Evolutionary conservation across 495 filamentous ascomycete species (phyloP).

Genomic region (Neohortaea acidophila): DNA sequence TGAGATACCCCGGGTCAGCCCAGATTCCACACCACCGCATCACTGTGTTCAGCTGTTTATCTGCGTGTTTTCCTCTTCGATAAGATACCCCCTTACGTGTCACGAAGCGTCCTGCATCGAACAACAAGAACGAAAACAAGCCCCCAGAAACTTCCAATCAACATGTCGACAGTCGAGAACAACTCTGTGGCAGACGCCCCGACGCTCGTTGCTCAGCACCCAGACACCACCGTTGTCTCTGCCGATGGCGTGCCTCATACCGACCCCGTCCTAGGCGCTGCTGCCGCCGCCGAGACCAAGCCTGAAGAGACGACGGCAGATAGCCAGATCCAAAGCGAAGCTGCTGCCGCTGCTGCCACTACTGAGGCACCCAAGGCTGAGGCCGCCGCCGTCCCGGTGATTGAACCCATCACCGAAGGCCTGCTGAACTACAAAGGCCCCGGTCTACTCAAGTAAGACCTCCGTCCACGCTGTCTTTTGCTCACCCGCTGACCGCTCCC

Average conservation of each 20-base stretch:
- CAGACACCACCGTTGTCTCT: conserved; percentile 2
- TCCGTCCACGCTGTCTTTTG: no score
- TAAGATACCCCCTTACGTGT: background rate
- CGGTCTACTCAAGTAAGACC: conserved; percentile 76
- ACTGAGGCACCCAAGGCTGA: conserved; percentile 28
- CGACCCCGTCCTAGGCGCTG: conserved; percentile 5
- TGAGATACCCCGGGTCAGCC: conserved; percentile 1
- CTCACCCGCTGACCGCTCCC: background rate
- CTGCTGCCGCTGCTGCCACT: conserved; percentile 1
- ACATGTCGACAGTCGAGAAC: conserved; percentile 39
- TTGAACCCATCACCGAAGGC: conserved; percentile 57
- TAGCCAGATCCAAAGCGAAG: background rate
- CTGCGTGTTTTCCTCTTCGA: background rate
- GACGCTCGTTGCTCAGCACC: conserved; percentile 2
- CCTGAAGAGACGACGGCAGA: conserved; percentile 16
- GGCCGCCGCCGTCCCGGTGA: conserved; percentile 39
- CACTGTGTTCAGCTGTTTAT: background rate
- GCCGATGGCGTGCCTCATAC: conserved; percentile 1
- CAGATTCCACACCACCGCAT: no score
- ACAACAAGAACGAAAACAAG: no score
- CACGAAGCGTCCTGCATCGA: background rate
- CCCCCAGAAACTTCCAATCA: no score
- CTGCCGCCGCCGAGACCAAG: conserved; percentile 31
- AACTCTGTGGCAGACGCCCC: conserved; percentile 3
- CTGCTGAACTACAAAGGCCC: conserved; percentile 73